Percentiles rank a stretch among this genome's conserved stretches.
These are phyloP conservation scores for Rubus parviflorus DNA, from an alignment of 306 rosid species.

Conservation along the genomic window DNA sequence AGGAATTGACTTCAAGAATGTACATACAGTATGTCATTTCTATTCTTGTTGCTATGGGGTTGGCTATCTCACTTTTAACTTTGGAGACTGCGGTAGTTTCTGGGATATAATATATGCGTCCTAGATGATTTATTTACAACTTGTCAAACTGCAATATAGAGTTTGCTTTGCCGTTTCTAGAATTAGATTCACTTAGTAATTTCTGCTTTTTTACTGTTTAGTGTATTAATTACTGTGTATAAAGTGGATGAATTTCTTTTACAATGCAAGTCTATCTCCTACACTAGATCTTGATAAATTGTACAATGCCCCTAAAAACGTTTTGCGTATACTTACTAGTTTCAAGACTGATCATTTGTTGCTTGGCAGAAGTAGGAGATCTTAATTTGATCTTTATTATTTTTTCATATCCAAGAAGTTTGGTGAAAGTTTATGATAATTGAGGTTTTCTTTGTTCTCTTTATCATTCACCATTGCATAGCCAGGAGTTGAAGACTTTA, in stretches of 20 bases:
- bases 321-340: neutral
- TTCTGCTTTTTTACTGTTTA: neutral
- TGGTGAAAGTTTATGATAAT: neutral
- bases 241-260: neutral
- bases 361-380: neutral
- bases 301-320: neutral
- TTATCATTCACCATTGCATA: neutral
- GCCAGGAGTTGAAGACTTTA: neutral
- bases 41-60: neutral
- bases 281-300: neutral
- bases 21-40: constrained; percentile 67
- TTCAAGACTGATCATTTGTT: neutral
- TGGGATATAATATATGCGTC: neutral
- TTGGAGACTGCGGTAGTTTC: neutral
- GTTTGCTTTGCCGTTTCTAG: neutral
- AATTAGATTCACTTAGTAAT: neutral
- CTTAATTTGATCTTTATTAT: neutral
- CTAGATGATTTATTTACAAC: neutral
- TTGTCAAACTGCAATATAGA: neutral
- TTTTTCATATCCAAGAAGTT: neutral
- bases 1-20: constrained; percentile 93
- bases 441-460: neutral
- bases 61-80: neutral
- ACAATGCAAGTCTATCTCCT: neutral
- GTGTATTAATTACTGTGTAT: neutral